These are phyloP conservation scores for Geotrichum ghanense DNA, from an alignment of 805 yeast species.

Conservation along the genomic window DNA sequence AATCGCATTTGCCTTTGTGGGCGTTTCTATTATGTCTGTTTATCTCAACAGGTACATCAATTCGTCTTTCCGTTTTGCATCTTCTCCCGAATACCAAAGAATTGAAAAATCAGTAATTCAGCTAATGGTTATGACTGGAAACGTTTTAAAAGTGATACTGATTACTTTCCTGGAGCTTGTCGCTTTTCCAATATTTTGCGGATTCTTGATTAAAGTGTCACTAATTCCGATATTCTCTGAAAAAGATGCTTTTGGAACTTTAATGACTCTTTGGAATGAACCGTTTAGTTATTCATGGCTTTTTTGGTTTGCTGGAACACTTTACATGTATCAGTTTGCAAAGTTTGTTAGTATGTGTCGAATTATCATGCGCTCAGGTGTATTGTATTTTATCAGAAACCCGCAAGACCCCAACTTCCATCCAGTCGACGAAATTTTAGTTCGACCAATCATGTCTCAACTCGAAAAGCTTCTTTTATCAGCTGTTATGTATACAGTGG, in stretches of 20 bases:
- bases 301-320: slow-evolving; percentile 67
- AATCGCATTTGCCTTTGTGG: neutral
- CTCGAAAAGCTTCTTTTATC: slow-evolving; percentile 61
- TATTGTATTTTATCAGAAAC: slow-evolving; percentile 78
- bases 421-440: slow-evolving; percentile 75
- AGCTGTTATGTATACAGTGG: slow-evolving; percentile 43
- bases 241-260: slow-evolving; percentile 5
- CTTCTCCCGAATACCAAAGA: slow-evolving; percentile 2
- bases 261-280: slow-evolving; percentile 3
- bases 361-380: slow-evolving; percentile 74
- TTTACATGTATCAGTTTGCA: slow-evolving; percentile 82
- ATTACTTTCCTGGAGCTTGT: slow-evolving; percentile 70
- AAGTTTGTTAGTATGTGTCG: slow-evolving; percentile 78
- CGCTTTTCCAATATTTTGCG: slow-evolving; percentile 83
- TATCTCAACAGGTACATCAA: slow-evolving; percentile 1
- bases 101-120: slow-evolving; percentile 10
- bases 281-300: slow-evolving; percentile 20
- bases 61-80: slow-evolving; percentile 9
- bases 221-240: slow-evolving; percentile 42
- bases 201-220: slow-evolving; percentile 61
- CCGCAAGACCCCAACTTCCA: slow-evolving; percentile 90
- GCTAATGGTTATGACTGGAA: slow-evolving; percentile 17
- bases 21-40: neutral
- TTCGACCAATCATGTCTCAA: slow-evolving; percentile 63
- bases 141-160: slow-evolving; percentile 62